These are phyloP conservation scores for Elongisporangium undulatum DNA, from an alignment of 352 stramenopile species.

Conservation along the genomic window DNA sequence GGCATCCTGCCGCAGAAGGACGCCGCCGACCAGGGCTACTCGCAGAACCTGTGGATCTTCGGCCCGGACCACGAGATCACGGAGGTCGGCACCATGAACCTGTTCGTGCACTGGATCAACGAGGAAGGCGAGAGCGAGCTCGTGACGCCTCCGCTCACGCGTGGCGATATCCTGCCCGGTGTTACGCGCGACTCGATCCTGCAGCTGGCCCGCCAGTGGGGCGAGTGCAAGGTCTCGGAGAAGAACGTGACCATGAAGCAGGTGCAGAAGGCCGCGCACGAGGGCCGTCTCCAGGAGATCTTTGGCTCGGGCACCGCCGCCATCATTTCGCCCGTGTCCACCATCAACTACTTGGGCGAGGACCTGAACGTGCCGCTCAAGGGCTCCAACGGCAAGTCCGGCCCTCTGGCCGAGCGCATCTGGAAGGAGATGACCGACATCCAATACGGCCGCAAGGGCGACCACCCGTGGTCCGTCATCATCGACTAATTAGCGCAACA, in stretches of 20 bases:
- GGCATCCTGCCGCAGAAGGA: conserved; percentile 92
- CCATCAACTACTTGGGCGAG: conserved; percentile 93
- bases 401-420: conserved; percentile 83
- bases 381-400: conserved; percentile 78
- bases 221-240: conserved; percentile 94
- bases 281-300: conserved; percentile 91
- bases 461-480: conserved; percentile 49
- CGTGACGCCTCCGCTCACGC: conserved; percentile 92
- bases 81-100: conserved; percentile 96
- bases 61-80: conserved; percentile 89
- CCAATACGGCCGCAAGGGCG: conserved; percentile 45
- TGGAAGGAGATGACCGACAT: conserved; percentile 92
- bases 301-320: conserved; percentile 96
- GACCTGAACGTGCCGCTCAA: conserved; percentile 90
- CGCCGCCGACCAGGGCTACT: conserved; percentile 83
- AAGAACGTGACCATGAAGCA: conserved; percentile 93
- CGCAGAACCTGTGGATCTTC: conserved; percentile 95
- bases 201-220: conserved; percentile 87
- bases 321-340: conserved; percentile 92
- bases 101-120: conserved; percentile 96
- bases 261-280: conserved; percentile 86
- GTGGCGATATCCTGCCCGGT: conserved; percentile 97
- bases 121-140: conserved; percentile 92
- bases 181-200: conserved; percentile 97
- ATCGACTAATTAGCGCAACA: conserved; percentile 45